Evolutionary conservation across 1,284 basidiomycete species (phyloP), one percentile per base, ranked within the genome.

Genomic region (Irpex sp.): DNA sequence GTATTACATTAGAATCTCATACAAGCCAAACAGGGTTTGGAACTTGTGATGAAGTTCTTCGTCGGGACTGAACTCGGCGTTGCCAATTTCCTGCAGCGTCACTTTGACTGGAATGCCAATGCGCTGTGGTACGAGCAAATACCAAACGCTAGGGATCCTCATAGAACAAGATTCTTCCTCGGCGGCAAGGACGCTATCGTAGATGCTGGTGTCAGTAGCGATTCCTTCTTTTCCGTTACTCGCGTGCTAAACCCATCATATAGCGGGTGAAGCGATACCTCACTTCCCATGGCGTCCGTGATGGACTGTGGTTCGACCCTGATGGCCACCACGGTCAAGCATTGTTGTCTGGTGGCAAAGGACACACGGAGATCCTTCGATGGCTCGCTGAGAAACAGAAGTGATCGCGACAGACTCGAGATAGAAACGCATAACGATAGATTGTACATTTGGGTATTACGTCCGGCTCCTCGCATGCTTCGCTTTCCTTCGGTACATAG

Each of bases 101-200:
- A 91, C 70, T 94, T 93, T 71, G 87, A 90, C 69, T 95, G 92
- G 93, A 80, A 85, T 36, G 85, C 89, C n/a, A 96, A 96, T 71
- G 88, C 91, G 5, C 78, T 96, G 12, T 96, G 90, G 84, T 90
- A 86, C 63, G 91, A 94, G 72, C 91, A 96, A 67, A 94, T 96
- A 51, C 93, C 93, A 0, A 81, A 90, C 67, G 86, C 87, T 12
- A 75, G 80, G 47, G 83, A 91, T 70, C 80, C 82, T 1, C 67
- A 75, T 59, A 80, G 84, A 74, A 79, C 83, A 14, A 67, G 88
- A 58, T 89, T 92, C 71, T 81, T 95, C 66, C 77, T 96, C 14
- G 91, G 92, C 21, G 91, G 89, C 0, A 82, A 86, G 65, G 94
- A 96, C 67, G 80, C 81, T 23, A 92, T 97, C 67, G 75, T 96